Evolutionary conservation across 108 stramenopile species (phyloP).

Genomic region (Pseudonitzschia delicatissima): DNA sequence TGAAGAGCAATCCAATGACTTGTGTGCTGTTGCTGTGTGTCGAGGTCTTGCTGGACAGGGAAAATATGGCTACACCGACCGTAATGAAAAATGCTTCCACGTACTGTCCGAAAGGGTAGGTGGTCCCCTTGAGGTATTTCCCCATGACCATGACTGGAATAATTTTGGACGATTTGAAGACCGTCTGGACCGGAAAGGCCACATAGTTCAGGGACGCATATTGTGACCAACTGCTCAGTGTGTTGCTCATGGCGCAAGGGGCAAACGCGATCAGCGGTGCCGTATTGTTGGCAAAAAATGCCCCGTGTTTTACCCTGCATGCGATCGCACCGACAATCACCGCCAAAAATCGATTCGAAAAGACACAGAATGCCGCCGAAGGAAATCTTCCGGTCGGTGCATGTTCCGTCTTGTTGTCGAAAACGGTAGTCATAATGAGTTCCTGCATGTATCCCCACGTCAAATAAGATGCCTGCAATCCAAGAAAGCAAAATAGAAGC

Average conservation of each 20-base stretch:
- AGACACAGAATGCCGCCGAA: constrained; percentile 95
- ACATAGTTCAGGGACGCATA: constrained; percentile 96
- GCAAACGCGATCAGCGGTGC: constrained; percentile 93
- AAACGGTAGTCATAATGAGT: constrained; percentile 93
- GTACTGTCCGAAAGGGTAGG: constrained; percentile 87
- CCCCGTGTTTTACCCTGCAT: constrained; percentile 76
- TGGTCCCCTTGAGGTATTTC: constrained; percentile 75
- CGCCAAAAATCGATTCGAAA: constrained; percentile 94
- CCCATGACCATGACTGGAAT: constrained; percentile 99
- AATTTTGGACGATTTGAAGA: constrained; percentile 97
- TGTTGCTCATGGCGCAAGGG: constrained; percentile 93
- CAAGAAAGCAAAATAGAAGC: constrained; percentile 65
- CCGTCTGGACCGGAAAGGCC: constrained; percentile 96
- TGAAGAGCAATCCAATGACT: constrained; percentile 85
- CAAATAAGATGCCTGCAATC: constrained; percentile 87
- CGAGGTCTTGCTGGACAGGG: constrained; percentile 63
- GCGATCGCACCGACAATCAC: constrained; percentile 89
- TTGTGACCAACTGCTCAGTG: constrained; percentile 95
- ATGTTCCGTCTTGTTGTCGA: constrained; percentile 66
- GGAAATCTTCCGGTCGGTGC: constrained; percentile 88
- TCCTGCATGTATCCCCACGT: constrained; percentile 99
- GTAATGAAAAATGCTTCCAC: constrained; percentile 90
- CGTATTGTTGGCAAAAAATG: constrained; percentile 68
- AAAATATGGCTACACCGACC: constrained; percentile 92
- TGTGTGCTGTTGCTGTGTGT: constrained; percentile 59